A percentile compares a stretch with the other conserved stretches of the same genome.
Conservation (phyloP, 2,329 filamentous ascomycete species). For the Colletotrichum sp. region DNA sequence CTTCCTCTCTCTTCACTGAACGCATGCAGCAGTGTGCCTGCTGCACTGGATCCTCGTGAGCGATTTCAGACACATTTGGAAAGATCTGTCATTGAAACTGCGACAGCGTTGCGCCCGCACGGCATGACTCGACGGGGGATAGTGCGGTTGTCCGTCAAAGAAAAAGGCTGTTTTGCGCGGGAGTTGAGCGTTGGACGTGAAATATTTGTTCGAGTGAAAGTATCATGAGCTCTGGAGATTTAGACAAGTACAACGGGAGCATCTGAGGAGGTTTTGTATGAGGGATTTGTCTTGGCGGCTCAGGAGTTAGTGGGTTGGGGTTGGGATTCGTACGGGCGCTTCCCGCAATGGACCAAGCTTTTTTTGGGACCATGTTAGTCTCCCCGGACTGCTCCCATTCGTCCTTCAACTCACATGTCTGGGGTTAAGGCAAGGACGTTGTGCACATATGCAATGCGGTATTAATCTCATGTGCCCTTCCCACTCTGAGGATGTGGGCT, state of each 20-base stretch:
- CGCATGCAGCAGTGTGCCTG: background rate
- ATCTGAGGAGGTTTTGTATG: background rate
- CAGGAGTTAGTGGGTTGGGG: background rate
- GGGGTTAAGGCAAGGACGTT: background rate
- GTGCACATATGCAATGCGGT: conserved; percentile 3
- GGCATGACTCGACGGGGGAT: background rate
- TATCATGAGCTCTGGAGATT: background rate
- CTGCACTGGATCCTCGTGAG: background rate
- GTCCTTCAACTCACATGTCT: background rate
- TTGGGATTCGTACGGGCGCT: background rate
- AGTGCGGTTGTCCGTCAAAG: background rate
- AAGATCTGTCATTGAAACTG: background rate
- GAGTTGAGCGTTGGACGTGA: background rate
- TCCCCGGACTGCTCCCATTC: background rate
- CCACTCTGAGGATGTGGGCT: background rate
- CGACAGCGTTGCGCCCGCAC: background rate
- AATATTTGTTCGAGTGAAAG: background rate
- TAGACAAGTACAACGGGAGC: background rate
- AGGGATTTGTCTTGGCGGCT: background rate
- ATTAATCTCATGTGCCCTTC: background rate
- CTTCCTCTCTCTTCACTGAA: background rate
- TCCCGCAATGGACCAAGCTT: background rate
- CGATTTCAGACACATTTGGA: background rate
- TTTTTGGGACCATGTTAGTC: background rate
- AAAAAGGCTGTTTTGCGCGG: background rate